Percentiles rank a stretch among this genome's conserved stretches.
Conservation (phyloP, 495 filamentous ascomycete species). For the Aspergillus homomorphus region DNA sequence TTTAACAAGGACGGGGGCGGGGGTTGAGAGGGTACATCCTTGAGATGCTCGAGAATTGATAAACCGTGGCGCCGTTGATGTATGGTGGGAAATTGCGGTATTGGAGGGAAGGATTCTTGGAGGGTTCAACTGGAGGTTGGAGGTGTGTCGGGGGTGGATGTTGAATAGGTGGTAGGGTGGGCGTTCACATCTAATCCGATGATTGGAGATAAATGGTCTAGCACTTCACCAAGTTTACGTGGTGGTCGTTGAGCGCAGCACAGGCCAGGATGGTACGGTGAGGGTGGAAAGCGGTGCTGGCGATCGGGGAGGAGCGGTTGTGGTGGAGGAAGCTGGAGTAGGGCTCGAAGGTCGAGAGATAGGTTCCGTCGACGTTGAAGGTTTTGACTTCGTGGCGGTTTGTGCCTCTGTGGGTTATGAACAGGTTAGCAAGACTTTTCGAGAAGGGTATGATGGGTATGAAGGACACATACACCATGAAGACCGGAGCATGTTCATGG, state of each 20-base stretch:
- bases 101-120: no score
- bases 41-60: no score
- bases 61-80: no score
- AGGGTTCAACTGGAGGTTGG: not conserved
- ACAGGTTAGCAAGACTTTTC: not conserved
- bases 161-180: not conserved
- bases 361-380: constrained; percentile 78
- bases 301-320: constrained; percentile 72
- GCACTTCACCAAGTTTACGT: constrained; percentile 46
- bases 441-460: not conserved
- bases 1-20: no score
- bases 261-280: constrained; percentile 90
- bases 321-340: constrained; percentile 84
- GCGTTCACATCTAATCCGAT: not conserved
- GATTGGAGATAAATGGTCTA: constrained; percentile 20
- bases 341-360: constrained; percentile 78
- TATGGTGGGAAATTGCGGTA: no score
- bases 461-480: constrained; percentile 73
- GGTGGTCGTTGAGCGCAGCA: constrained; percentile 55
- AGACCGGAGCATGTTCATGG: constrained; percentile 95
- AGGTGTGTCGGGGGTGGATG: not conserved
- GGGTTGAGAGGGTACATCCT: no score
- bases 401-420: constrained; percentile 60
- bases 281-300: constrained; percentile 91
- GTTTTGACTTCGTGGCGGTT: constrained; percentile 84